Conservation (phyloP, 2,329 filamentous ascomycete species). For the Fusarium sublunatum region DNA sequence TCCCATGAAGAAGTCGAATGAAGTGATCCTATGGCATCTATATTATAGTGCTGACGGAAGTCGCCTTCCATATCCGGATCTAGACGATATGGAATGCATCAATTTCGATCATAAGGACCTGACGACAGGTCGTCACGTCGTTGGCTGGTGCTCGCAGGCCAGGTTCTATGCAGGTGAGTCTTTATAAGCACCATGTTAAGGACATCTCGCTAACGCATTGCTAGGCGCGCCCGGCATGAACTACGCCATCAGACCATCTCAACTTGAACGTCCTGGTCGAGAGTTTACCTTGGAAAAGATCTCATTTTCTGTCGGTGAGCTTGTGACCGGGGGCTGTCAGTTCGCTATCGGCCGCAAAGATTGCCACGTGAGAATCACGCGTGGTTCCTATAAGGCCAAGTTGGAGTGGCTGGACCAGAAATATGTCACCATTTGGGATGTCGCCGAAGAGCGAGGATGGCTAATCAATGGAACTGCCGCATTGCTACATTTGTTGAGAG, state of each 20-base stretch:
- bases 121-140: background rate
- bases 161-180: too few species aligned
- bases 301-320: too few species aligned
- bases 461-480: background rate
- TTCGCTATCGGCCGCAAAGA: background rate
- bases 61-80: background rate
- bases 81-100: accelerated
- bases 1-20: accelerated
- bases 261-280: too few species aligned
- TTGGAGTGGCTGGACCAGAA: background rate
- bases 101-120: background rate
- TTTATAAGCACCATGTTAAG: too few species aligned
- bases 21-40: background rate
- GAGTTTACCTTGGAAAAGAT: too few species aligned
- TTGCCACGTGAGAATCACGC: accelerated
- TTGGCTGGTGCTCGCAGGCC: slow-evolving; percentile 2
- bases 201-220: too few species aligned
- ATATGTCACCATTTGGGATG: background rate
- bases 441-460: background rate
- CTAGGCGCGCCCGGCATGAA: too few species aligned
- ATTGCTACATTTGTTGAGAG: background rate
- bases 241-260: too few species aligned
- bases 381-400: background rate
- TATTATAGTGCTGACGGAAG: background rate
- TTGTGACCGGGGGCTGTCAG: background rate